Percentiles rank a stretch among this genome's conserved stretches.
Evolutionary conservation across 495 filamentous ascomycete genomes (phyloP).

Genomic region (Rostrohypoxylon terebratum): DNA sequence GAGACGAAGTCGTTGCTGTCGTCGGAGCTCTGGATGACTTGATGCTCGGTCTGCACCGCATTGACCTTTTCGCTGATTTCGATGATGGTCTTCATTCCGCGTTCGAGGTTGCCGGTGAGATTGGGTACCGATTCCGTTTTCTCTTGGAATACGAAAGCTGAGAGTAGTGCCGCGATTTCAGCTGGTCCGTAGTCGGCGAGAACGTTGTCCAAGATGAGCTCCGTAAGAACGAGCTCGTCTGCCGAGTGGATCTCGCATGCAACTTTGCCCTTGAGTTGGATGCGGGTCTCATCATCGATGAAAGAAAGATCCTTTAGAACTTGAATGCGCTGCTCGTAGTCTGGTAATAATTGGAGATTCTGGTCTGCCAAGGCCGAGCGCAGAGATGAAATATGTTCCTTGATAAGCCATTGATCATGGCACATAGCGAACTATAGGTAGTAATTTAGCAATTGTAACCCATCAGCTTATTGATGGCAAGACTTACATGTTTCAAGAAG

Average conservation of each 20-base stretch:
- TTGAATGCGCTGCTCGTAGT: conserved; percentile 94
- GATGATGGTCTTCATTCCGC: conserved; percentile 86
- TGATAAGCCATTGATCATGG: conserved; percentile 93
- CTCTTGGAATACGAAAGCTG: conserved; percentile 98
- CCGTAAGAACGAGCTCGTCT: conserved; percentile 96
- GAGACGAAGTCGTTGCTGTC: conserved; percentile 92
- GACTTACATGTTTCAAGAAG: conserved; percentile 86
- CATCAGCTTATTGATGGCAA: neutral
- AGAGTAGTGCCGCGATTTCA: conserved; percentile 94
- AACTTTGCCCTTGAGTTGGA: conserved; percentile 96
- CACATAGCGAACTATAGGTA: conserved; percentile 81
- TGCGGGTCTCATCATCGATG: conserved; percentile 83
- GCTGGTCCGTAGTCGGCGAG: conserved; percentile 95
- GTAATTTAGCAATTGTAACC: conserved; percentile 21
- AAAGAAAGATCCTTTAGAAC: conserved; percentile 92
- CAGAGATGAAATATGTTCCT: conserved; percentile 87
- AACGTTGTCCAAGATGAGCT: conserved; percentile 95
- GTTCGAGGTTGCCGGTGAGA: conserved; percentile 85
- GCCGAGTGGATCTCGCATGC: conserved; percentile 98
- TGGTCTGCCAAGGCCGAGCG: conserved; percentile 92
- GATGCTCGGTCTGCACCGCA: conserved; percentile 82
- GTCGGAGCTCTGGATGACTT: conserved; percentile 89
- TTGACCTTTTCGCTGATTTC: conserved; percentile 92
- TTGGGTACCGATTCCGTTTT: conserved; percentile 88
- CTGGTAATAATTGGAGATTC: conserved; percentile 95